Percentiles rank a stretch among this genome's conserved stretches.
Evolutionary conservation across 805 yeast genomes (phyloP).

Genomic region (Clavispora vitiphila): DNA sequence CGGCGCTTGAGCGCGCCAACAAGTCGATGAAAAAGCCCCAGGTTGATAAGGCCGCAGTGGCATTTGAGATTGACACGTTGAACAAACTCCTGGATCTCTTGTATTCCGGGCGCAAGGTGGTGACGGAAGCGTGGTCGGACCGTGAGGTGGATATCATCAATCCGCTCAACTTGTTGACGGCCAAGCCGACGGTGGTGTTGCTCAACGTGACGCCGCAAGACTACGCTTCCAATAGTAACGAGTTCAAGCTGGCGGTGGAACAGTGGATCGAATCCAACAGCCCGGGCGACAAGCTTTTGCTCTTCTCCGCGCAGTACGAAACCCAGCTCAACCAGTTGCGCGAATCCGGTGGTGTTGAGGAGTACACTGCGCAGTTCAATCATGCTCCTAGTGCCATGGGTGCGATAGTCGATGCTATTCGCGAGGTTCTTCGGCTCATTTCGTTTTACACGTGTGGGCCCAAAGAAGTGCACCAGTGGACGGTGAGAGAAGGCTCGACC

Average conservation of each 20-base stretch:
- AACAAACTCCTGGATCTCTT: slow-evolving; percentile 29
- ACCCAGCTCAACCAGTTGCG: slow-evolving; percentile 17
- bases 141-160: slow-evolving; percentile 63
- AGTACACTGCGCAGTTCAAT: slow-evolving; percentile 26
- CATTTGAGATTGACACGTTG: slow-evolving; percentile 24
- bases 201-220: slow-evolving; percentile 72
- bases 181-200: slow-evolving; percentile 81
- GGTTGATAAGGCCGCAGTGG: slow-evolving; percentile 19
- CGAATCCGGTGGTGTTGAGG: slow-evolving; percentile 11
- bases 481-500: slow-evolving; percentile 82
- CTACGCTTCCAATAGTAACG: slow-evolving; percentile 49
- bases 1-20: slow-evolving; percentile 28
- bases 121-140: slow-evolving; percentile 55
- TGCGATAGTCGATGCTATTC: slow-evolving; percentile 43
- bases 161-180: slow-evolving; percentile 69
- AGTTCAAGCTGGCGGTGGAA: slow-evolving; percentile 45
- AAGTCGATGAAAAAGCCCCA: slow-evolving; percentile 28
- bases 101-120: slow-evolving; percentile 54
- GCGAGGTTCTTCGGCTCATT: slow-evolving; percentile 44
- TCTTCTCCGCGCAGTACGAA: slow-evolving; percentile 48
- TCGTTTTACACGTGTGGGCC: slow-evolving; percentile 96
- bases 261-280: slow-evolving; percentile 66
- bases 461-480: slow-evolving; percentile 97
- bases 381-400: slow-evolving; percentile 48
- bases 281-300: slow-evolving; percentile 45